These are phyloP conservation scores for Suhomyces sp. DNA, from an alignment of 805 yeast species.

Conservation along the genomic window DNA sequence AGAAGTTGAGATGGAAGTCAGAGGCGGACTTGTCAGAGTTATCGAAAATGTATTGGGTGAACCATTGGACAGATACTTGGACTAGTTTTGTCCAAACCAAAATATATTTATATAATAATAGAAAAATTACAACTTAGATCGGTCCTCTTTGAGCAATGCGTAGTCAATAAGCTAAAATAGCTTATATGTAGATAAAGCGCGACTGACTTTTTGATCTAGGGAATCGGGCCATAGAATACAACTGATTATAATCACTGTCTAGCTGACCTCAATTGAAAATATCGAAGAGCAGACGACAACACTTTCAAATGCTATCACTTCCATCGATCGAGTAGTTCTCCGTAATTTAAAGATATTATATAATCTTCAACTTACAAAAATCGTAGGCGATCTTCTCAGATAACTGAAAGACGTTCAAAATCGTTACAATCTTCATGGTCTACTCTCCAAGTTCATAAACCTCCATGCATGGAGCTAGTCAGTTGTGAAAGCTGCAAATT, in stretches of 20 bases:
- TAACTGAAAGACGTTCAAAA: neutral
- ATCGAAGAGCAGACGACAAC: no score
- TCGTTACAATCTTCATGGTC: neutral
- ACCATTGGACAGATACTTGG: slow-evolving; percentile 80
- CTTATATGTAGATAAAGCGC: neutral
- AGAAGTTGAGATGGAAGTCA: slow-evolving; percentile 84
- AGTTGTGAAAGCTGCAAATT: neutral
- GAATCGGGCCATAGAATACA: neutral
- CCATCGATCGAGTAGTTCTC: neutral
- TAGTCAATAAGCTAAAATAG: no score
- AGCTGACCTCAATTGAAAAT: no score
- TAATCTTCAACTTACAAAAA: neutral
- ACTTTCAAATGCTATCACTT: neutral
- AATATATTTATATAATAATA: neutral
- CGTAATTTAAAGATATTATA: neutral
- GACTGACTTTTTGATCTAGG: neutral
- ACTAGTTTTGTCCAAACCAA: slow-evolving; percentile 18
- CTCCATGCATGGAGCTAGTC: neutral
- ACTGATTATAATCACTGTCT: no score
- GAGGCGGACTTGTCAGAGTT: slow-evolving; percentile 85
- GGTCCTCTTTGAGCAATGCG: neutral
- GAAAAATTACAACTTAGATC: neutral
- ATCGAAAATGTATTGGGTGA: slow-evolving; percentile 93
- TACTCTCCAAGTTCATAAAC: neutral
- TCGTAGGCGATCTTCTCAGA: neutral